A percentile compares a stretch with the other conserved stretches of the same genome.
These are phyloP conservation scores for Bathelium albidoporum DNA, from an alignment of 495 filamentous ascomycete species.

Conservation along the genomic window DNA sequence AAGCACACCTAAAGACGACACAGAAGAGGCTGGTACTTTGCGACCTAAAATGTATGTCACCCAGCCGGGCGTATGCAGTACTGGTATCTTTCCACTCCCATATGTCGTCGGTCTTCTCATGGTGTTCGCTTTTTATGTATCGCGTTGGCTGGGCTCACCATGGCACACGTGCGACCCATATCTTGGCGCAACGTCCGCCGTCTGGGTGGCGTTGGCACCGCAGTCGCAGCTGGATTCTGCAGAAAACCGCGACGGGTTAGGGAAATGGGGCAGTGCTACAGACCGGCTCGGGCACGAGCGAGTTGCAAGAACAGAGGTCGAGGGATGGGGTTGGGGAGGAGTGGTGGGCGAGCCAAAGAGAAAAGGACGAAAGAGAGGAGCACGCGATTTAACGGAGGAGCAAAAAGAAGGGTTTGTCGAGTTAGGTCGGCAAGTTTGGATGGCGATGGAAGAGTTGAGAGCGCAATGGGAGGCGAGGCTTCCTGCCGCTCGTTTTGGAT, in stretches of 20 bases:
- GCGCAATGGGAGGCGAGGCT: slow-evolving; percentile 62
- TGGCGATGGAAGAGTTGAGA: slow-evolving; percentile 73
- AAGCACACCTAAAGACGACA: slow-evolving; percentile 14
- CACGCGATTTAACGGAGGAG: slow-evolving; percentile 51
- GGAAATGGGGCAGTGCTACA: slow-evolving; percentile 77
- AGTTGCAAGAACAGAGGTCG: slow-evolving; percentile 63
- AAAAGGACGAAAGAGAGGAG: slow-evolving; percentile 46
- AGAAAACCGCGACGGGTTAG: slow-evolving; percentile 43
- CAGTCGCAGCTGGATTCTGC: slow-evolving; percentile 53
- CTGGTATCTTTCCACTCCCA: slow-evolving; percentile 63
- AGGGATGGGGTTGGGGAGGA: slow-evolving; percentile 78
- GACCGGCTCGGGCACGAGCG: slow-evolving; percentile 47
- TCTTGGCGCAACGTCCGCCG: slow-evolving; percentile 52
- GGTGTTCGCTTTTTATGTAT: slow-evolving; percentile 40
- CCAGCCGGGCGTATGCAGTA: slow-evolving; percentile 81
- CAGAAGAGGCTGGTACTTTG: background rate
- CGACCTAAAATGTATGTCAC: slow-evolving; percentile 59
- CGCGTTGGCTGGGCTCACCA: slow-evolving; percentile 29
- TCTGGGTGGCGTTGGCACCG: slow-evolving; percentile 68
- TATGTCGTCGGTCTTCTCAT: slow-evolving; percentile 54
- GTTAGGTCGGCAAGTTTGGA: slow-evolving; percentile 64
- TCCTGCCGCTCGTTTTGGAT: background rate
- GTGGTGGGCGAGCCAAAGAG: slow-evolving; percentile 39
- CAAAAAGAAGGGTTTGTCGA: slow-evolving; percentile 61
- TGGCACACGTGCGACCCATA: slow-evolving; percentile 54